A percentile compares a stretch with the other conserved stretches of the same genome.
phyloP scores from a whole-genome alignment of 768 basidiomycete genomes.

The Pisolithus marmoratus region DNA sequence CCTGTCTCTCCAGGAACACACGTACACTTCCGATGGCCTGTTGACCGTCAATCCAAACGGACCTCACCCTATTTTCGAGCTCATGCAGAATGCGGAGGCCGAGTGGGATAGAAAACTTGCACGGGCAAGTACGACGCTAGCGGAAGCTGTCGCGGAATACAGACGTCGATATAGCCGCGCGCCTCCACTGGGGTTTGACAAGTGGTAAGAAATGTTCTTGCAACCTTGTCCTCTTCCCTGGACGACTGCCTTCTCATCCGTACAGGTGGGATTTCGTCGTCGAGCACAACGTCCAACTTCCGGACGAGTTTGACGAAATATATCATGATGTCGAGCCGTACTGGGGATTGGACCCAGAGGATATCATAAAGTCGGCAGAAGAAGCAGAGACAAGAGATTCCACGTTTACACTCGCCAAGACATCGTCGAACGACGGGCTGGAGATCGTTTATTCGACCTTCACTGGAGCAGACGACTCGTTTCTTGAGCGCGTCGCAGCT shows the following conservation, averaged over 20 bases:
- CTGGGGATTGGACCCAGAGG: constrained; percentile 31
- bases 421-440: constrained; percentile 1
- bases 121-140: constrained; percentile 32
- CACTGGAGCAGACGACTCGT: neutral
- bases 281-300: constrained; percentile 34
- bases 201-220: constrained; percentile 27
- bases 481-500: constrained; percentile 4
- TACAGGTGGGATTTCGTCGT: constrained; percentile 38
- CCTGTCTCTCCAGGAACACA: constrained; percentile 13
- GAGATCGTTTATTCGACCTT: constrained; percentile 13
- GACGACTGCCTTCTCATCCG: neutral
- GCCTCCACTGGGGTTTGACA: constrained; percentile 39
- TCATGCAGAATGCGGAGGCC: constrained; percentile 32
- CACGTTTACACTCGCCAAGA: constrained; percentile 23
- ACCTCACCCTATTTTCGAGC: constrained; percentile 38
- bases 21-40: constrained; percentile 21
- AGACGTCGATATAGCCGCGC: constrained; percentile 26
- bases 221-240: neutral
- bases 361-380: constrained; percentile 12
- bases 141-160: constrained; percentile 35
- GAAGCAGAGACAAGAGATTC: constrained; percentile 11
- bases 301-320: constrained; percentile 46
- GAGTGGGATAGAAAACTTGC: constrained; percentile 32
- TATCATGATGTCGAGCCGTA: constrained; percentile 31
- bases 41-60: constrained; percentile 31